Evolutionary conservation across 2,329 filamentous ascomycete genomes (phyloP).

Genomic region (Chrysosporium queenslandicum): DNA sequence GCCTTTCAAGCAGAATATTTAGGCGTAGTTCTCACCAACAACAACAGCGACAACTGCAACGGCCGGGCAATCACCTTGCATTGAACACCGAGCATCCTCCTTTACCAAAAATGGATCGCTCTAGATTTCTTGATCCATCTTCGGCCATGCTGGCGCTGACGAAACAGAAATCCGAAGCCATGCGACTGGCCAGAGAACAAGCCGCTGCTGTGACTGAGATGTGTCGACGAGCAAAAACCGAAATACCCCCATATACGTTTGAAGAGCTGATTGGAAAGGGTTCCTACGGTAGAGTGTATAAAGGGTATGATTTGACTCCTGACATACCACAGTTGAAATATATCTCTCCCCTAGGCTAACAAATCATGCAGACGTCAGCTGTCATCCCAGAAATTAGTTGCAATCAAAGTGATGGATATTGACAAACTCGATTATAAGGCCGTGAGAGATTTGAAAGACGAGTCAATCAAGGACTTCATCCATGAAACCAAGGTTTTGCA

Average conservation of each 20-base stretch:
- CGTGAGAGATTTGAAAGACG: constrained; percentile 38
- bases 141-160: constrained; percentile 38
- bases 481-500: constrained; percentile 55
- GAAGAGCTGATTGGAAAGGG: constrained; percentile 45
- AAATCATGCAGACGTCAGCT: constrained; percentile 25
- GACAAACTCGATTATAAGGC: constrained; percentile 42
- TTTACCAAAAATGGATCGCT: constrained; percentile 22
- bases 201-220: constrained; percentile 38
- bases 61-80: not conserved
- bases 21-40: not conserved
- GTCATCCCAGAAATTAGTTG: constrained; percentile 36
- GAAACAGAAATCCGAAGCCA: constrained; percentile 41
- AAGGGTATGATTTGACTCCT: constrained; percentile 28
- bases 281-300: constrained; percentile 44
- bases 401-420: constrained; percentile 44
- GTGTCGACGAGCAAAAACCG: constrained; percentile 37
- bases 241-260: constrained; percentile 40
- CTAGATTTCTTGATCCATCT: constrained; percentile 32
- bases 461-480: constrained; percentile 46
- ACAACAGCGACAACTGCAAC: not conserved
- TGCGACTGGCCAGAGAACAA: constrained; percentile 39
- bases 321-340: not conserved
- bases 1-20: constrained; percentile 4
- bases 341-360: constrained; percentile 9
- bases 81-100: not conserved